Evolutionary conservation across 2,329 filamentous ascomycete species (phyloP), one percentile per base, ranked within the genome.

Genomic region (Alternaria tenuissima): DNA sequence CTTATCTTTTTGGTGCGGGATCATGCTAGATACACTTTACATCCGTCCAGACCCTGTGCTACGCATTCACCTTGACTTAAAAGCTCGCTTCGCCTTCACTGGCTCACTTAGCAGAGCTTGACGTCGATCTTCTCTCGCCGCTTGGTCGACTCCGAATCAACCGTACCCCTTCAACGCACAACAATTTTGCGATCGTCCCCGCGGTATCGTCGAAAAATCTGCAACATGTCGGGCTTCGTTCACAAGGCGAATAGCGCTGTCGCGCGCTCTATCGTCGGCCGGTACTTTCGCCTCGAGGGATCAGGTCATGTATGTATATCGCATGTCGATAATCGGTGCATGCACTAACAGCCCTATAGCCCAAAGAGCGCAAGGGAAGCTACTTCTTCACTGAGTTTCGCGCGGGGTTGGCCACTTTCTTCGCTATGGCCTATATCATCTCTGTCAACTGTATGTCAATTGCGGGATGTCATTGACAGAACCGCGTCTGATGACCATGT

Each of bases 351-450:
- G 39, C 32, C 28, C 8, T 20, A 41, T 38, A 64, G 62, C 52
- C 55, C 59, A 86, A 84, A 69, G 89, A 92, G 77, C 88, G 91
- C 54, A 90, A 91, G 74, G 89, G 89, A 22, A 90, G 91, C 32
- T 85, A 85, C 69, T 96, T 96, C 82, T 88, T 92, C 71, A 96
- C 92, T 49, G 93, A 96, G 80, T 83, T 96, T 55, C 89, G 93
- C 63, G 93, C 91, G 60, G 93, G 93, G 48, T 81, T 96, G 38
- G 91, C 92, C 26, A 93, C 91, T 3, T 82, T 83, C 74, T 82
- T 82, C 64, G 80, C 80, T 54, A 80, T 78, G 76, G 76, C 76
- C 57, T 79, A 78, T 64, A 93, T 93, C 80, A 91, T 91, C 76
- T 86, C 86, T 68, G 81, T 84, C 60, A 82, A 95, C 86, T 66